Base-by-base conservation (phyloP, 2,329 filamentous ascomycete genomes). In the Fusarium stilboides region DNA sequence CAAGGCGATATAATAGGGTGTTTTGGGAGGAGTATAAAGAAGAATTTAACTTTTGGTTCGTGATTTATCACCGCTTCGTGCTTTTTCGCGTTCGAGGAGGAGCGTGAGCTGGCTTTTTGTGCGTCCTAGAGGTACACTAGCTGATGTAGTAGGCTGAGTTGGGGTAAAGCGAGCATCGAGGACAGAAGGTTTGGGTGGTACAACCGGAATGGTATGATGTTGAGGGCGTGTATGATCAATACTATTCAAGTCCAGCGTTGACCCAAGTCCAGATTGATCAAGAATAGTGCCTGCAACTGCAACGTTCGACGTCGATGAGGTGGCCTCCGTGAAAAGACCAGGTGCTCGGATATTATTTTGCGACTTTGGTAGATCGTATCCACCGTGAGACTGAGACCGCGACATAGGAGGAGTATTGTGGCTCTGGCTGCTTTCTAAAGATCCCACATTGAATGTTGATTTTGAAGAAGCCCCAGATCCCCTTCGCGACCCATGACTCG, bases 61-160 rank as follows among this genome's bases (percentile, higher is more conserved):
- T 19, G 70, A 40, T 53, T 77, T 76, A 19, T 77, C 76, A 19
- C 70, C 70, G 39, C 65, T 74, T 47, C 79, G 76, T 15, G 76
- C 77, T 69, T 83, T 86, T 65, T 87, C 86, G 36, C 85, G 83
- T 69, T 88, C 86, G 20, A 90, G 79, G 2, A 90, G 79, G 6
- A 90, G 77, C 12, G 85, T 86, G 28, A 90, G 79, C 73, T 90
- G 87, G 70, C 87, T 89, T 75, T 85, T 88, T n/a, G 87, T 86
- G 59, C 87, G 81, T n/a, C 82, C 86, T 49, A 89, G 78, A 6
- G 84, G 85, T 9, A 87, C 80, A 15, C 77, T 77, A 26, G 83
- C 77, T 15, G 80, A 78, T 13, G 80, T 76, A 43, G 80, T 85
- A 6, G 85, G 85, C 56, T 81, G 82, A 1, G 86, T 88, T 24